A percentile compares a stretch with the other conserved stretches of the same genome.
Conservation (phyloP, 257 asterid species). For the Haberlea rhodopensis region DNA sequence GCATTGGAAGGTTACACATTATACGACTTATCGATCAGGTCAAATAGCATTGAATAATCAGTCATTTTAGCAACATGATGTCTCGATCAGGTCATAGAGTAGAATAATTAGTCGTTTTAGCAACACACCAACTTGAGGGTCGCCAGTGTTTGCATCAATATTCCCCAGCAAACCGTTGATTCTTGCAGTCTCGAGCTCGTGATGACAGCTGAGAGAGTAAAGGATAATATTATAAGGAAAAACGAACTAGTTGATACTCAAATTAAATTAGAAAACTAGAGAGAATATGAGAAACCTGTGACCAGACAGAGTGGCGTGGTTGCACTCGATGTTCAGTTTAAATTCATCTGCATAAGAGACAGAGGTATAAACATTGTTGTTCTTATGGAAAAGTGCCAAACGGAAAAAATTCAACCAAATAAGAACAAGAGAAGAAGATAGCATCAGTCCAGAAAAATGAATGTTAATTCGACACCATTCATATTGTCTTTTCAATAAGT, state of each 20-base stretch:
- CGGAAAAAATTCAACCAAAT: background rate
- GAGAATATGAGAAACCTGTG: conserved; percentile 64
- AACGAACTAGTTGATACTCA: background rate
- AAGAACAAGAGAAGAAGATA: background rate
- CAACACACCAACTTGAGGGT: conserved; percentile 78
- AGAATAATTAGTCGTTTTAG: background rate
- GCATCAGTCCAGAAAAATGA: background rate
- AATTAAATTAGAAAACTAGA: background rate
- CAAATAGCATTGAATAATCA: background rate
- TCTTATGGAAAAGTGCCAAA: background rate
- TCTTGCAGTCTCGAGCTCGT: conserved; percentile 95
- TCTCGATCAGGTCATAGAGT: background rate
- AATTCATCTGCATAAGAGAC: conserved; percentile 62
- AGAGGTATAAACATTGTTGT: background rate
- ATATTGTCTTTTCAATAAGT: background rate
- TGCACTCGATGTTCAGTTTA: conserved; percentile 95
- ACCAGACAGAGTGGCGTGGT: conserved; percentile 96
- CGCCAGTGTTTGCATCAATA: conserved; percentile 92
- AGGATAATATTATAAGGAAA: background rate
- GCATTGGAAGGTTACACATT: conserved; percentile 4
- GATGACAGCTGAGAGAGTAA: conserved; percentile 64
- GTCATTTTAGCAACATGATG: background rate
- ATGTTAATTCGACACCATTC: background rate
- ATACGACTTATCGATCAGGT: background rate
- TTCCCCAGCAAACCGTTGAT: conserved; percentile 91